Percentiles rank a stretch among this genome's conserved stretches.
Evolutionary conservation across 2,329 filamentous ascomycete species (phyloP).

Genomic region (Aspergillus caelatus): DNA sequence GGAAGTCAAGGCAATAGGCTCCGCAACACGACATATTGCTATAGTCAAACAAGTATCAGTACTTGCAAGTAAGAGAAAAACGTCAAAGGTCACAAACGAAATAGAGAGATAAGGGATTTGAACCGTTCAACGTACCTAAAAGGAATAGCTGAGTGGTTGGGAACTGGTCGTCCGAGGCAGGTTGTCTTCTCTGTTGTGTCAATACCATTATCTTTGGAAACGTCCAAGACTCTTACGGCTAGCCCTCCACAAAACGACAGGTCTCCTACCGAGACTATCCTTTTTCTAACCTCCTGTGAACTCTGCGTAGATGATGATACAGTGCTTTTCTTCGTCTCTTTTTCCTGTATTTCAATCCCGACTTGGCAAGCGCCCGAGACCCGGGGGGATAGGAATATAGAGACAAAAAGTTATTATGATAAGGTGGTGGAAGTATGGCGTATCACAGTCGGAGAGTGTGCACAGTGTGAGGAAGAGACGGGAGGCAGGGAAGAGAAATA

Average conservation of each 20-base stretch:
- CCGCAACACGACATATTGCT: constrained; percentile 91
- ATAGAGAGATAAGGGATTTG: not conserved
- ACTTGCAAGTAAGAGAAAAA: constrained; percentile 3
- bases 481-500: not conserved
- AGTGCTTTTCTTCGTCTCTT: not conserved
- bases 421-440: not conserved
- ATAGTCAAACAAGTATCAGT: constrained; percentile 9
- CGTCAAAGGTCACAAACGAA: not conserved
- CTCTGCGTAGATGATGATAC: not conserved
- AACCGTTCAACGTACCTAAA: constrained; percentile 63
- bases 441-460: not conserved
- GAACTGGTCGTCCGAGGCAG: constrained; percentile 71
- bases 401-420: not conserved
- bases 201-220: constrained; percentile 60
- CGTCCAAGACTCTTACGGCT: constrained; percentile 57
- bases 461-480: not conserved
- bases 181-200: constrained; percentile 59
- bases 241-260: constrained; percentile 27
- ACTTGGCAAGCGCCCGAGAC: not conserved
- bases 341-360: not conserved
- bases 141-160: constrained; percentile 81
- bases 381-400: not conserved
- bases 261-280: constrained; percentile 6
- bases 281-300: not conserved
- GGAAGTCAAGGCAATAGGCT: constrained; percentile 89